Evolutionary conservation across 768 basidiomycete genomes (phyloP), one percentile per base, ranked within the genome.

Genomic region (Boletellus ananiceps): DNA sequence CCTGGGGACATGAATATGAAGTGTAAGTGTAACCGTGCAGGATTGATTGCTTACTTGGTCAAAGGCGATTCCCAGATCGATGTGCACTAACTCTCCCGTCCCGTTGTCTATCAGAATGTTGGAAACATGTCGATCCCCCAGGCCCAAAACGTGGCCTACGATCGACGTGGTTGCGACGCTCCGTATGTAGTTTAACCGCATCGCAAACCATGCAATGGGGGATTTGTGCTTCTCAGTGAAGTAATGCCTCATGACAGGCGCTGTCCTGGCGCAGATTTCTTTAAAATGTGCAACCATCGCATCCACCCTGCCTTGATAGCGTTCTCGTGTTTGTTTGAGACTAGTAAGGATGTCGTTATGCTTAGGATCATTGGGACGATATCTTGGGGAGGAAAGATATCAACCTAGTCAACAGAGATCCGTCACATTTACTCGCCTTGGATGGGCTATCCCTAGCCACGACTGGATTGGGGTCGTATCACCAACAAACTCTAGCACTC

Each of bases 41-140:
- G 29, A 11, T 29, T 31, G 9, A 7, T 2, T 4, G 12, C 64
- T 47, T 52, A 90, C 92, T 72, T 92, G 91, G 52, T 96, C 96
- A 67, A 99, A 98, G 0, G 93, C 93, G 51, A 98, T 93, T 1
- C 95, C 95, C 1, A 98, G 74, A 67, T 99, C 95, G 46, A 99
- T 99, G 64, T 96, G 93, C 7, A 98, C 83, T 39, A 94, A 76
- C 61, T 98, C 92, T 14, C 95, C 95, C 8, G 80, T 83, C 23
- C 66, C 66, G 41, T 81, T 80, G 65, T 98, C 93, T 39, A 98
- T 72, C 39, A 99, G 74, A 58, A 99, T 95, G 67, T 99, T 99
- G 37, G 87, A 86, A 6, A 79, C 77, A 63, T 99, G 95, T 12
- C 95, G 80, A 64, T 99, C 95, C 0, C 95, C 95, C 1, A 99